Evolutionary conservation across 495 filamentous ascomycete species (phyloP).

Genomic region (Tuber aestivum): DNA sequence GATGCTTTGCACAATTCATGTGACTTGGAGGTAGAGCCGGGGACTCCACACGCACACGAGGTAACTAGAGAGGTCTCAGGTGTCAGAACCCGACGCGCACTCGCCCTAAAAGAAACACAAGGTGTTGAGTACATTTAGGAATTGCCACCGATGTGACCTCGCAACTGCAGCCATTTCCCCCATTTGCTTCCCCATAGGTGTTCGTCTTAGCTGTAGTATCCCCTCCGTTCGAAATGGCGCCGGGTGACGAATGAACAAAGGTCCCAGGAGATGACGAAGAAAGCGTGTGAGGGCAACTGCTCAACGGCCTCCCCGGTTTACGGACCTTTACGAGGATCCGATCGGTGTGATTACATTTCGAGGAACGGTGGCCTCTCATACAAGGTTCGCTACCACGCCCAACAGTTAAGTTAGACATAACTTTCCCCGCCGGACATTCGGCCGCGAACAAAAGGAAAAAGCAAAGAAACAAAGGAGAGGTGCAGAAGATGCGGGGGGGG

Average conservation of each 20-base stretch:
- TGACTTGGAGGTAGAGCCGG: not conserved
- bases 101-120: not conserved
- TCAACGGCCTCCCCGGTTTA: slow-evolving; percentile 42
- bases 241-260: slow-evolving; percentile 29
- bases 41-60: slow-evolving; percentile 31
- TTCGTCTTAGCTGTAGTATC: slow-evolving; percentile 10
- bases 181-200: slow-evolving; percentile 15
- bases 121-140: slow-evolving; percentile 27
- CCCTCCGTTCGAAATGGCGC: slow-evolving; percentile 9
- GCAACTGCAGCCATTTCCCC: slow-evolving; percentile 24
- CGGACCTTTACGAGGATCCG: slow-evolving; percentile 42
- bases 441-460: slow-evolving; percentile 10
- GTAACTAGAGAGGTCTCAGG: slow-evolving; percentile 14
- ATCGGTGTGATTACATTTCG: slow-evolving; percentile 41
- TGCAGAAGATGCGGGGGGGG: not conserved
- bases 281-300: slow-evolving; percentile 38
- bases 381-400: slow-evolving; percentile 34
- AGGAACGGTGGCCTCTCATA: slow-evolving; percentile 41
- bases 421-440: slow-evolving; percentile 7
- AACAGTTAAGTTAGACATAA: slow-evolving; percentile 24
- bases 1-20: not conserved
- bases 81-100: slow-evolving; percentile 8
- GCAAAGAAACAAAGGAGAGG: not conserved
- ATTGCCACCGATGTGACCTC: slow-evolving; percentile 38
- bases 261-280: slow-evolving; percentile 33